Evolutionary conservation across 202 grass and related monocot species (phyloP), one percentile per base, ranked within the genome.

Genomic region (Eragrostis tef): DNA sequence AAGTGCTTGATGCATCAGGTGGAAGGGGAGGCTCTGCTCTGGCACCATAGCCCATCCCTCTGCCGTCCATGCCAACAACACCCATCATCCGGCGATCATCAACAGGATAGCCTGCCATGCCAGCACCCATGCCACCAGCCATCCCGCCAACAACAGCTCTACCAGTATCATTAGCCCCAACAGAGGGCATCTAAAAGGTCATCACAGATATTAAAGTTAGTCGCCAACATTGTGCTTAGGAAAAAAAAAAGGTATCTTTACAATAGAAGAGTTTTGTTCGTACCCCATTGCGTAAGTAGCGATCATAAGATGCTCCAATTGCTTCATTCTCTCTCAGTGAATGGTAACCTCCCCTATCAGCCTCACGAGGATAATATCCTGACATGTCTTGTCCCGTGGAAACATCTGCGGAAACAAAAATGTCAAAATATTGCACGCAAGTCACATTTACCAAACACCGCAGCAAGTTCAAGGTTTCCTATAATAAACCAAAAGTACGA

Each of bases 201-300:
- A 7, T 62, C 6, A 31, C 17, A 25, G 1, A 59, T 11, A 72
- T 20, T 16, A 11, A 70, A 74, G 42, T 51, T 17, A 46, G 26
- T 70, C 34, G 79, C 20, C 15, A 49, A 54, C 34, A 19, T 11
- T 20, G 24, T 21, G 6, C n/a, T 44, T 20, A 26, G n/a, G n/a
- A 10, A 21, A n/a, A 75, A 54, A 26, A 41, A 53, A 29, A 12
- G 11, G n/a, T 25, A 13, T 3, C 15, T 41, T 26, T 47, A 47
- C 12, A 47, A 42, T 17, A 65, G 5, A 5, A 27, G 65, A 76
- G 3, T 50, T 58, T 16, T 45, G 9, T 56, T 7, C 22, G 63
- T 98, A 99, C 97, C 97, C 97, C 97, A 88, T 92, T 99, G 45
- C 93, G 97, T 39, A 99, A 74, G 87, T 96, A 99, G 64, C 89